Base-by-base conservation (phyloP, 1,139 yeast genomes). In the Sugiyamaella sp. region DNA sequence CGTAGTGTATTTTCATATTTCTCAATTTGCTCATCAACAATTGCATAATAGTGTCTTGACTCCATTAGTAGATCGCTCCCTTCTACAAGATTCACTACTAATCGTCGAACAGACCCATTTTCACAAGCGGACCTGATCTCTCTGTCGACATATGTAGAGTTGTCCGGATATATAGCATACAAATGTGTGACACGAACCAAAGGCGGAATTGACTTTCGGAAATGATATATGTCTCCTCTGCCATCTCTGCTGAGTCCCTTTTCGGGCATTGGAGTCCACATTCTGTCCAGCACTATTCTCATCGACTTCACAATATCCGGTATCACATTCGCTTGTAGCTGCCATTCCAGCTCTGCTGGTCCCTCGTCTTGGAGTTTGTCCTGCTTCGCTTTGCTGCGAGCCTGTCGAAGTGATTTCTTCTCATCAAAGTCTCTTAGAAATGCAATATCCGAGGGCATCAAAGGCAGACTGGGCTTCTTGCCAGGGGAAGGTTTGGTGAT, bases 81-180 rank as follows among this genome's bases (percentile, higher is more conserved):
- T 20, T 71, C 71, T 10, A 69, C 66, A 21, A 72, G 68, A 50
- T 75, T 72, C 21, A 74, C 71, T 6, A 66, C 64, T 2, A 73
- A 60, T 38, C 68, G 55, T 38, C 73, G 66, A 20, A 74, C 57
- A 9, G 42, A 49, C 1, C 75, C 74, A 1, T 55, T 46, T 17
- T 61, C 61, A 9, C 70, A 64, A 29, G 74, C 62, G 19, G 60
- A 56, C 38, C 66, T 66, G 1, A 79, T 57, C 29, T 69, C 68
- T 2, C 71, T 66, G 51, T 80, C 83, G 0, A 80, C 73, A 48
- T 63, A 65, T 0, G 82, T 78, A 22, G 78, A 74, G 19, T 69
- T 66, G 39, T 67, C 66, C 1, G 73, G 68, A 44, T 72, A 72
- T 1, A 78, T 56, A 0, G 81, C 73, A 57, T 78, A 76, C 14